Base-by-base conservation (phyloP, 331 rosid species). In the Phaseolus coccineus region DNA sequence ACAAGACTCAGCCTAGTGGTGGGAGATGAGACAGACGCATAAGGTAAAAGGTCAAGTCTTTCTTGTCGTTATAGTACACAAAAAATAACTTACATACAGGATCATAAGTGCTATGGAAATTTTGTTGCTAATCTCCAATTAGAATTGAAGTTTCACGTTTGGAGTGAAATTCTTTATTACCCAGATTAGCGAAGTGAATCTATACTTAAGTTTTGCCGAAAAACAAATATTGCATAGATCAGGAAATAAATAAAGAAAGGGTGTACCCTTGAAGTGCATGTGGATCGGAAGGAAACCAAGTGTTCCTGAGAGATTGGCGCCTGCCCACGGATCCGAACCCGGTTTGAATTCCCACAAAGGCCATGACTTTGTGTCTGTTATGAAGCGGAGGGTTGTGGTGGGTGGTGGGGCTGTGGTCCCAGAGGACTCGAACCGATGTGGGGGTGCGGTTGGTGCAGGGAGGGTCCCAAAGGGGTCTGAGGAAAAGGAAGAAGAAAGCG, bases 211-310 rank as follows among this genome's bases (percentile, higher is more conserved):
- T 46, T 46, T 11, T 10, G 15, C 12, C 15, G 4, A 12, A 46
- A 46, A 55, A 62, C 6, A 47, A 12, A 27, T 15, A 27, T 27
- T 27, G 1, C 7, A 69, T 44, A 46, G 71, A 69, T 14, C 3
- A 73, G 9, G 0, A 37, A 25, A 63, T 3, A 59, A 61, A 27
- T 0, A 40, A 8, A 33, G 3, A 42, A 35, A 25, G 24, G 0
- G 0, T 27, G 19, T 87, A 90, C 98, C 98, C 83, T 80, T 86
- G 89, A 15, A 94, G 94, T 7, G 85, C 88, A 79, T 83, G 84
- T 9, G 87, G 86, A 86, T 94, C 94, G n/a, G 98, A 85, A 59
- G 97, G 98, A 83, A 91, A 85, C 98, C 98, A 94, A 80, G 98
- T 94, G 80, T 82, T 87, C 84, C 97, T 89, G 85, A 94, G 76